Conservation (phyloP, 2,329 filamentous ascomycete species). For the Hymenoscyphus salicellus region DNA sequence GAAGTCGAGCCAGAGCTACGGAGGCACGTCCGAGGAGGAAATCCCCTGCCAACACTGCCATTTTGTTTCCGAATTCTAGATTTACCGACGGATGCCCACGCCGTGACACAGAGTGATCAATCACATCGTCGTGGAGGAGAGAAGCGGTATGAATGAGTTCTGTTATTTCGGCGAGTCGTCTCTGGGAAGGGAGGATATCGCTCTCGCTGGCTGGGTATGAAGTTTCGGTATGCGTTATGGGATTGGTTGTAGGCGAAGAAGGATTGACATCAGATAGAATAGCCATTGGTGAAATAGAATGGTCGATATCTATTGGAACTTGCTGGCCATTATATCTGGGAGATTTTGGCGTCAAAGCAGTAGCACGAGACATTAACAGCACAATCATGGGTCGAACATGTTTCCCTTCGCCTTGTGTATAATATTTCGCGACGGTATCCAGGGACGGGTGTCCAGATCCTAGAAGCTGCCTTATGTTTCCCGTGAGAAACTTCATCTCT, state of each 20-base stretch:
- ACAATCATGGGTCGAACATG: slow-evolving; percentile 93
- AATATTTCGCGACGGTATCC: slow-evolving; percentile 96
- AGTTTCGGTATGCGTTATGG: slow-evolving; percentile 43
- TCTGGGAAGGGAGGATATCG: slow-evolving; percentile 87
- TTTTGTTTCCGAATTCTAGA: slow-evolving; percentile 96
- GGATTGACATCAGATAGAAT: slow-evolving; percentile 83
- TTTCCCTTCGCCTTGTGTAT: slow-evolving; percentile 94
- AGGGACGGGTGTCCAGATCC: slow-evolving; percentile 92
- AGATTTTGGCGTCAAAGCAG: slow-evolving; percentile 70
- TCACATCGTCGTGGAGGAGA: slow-evolving; percentile 95
- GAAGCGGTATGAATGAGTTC: slow-evolving; percentile 97
- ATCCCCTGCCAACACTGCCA: slow-evolving; percentile 97
- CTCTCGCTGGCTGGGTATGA: slow-evolving; percentile 43
- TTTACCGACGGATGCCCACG: slow-evolving; percentile 86
- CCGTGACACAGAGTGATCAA: slow-evolving; percentile 84
- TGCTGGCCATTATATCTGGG: slow-evolving; percentile 41
- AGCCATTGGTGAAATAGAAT: slow-evolving; percentile 55
- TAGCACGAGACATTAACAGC: slow-evolving; percentile 92
- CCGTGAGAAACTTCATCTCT: slow-evolving; percentile 93
- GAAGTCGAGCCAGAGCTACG: slow-evolving; percentile 82
- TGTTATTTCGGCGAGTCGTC: slow-evolving; percentile 90
- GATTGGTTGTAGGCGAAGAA: slow-evolving; percentile 48
- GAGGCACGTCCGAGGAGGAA: slow-evolving; percentile 92
- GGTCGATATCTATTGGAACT: slow-evolving; percentile 48
- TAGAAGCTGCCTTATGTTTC: slow-evolving; percentile 88